These are phyloP conservation scores for Apiotrichum gamsii DNA, from an alignment of 1,284 basidiomycete genomes.

Conservation along the genomic window DNA sequence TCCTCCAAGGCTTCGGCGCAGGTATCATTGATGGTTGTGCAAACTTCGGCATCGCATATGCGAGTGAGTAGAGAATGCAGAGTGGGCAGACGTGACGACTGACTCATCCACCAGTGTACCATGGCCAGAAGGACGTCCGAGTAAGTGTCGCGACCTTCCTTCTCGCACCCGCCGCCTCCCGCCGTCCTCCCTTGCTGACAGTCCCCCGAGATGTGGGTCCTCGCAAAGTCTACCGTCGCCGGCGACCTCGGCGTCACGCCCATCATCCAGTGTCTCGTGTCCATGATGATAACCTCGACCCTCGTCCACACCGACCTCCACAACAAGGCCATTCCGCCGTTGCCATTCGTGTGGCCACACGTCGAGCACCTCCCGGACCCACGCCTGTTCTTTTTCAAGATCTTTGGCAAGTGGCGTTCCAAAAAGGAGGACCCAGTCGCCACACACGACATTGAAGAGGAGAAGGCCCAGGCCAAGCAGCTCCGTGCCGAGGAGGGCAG, in stretches of 20 bases:
- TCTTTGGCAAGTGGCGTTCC: slow-evolving; percentile 1
- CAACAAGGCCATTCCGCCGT: slow-evolving; percentile 34
- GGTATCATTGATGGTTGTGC: slow-evolving; percentile 41
- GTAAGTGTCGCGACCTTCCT: too few species aligned
- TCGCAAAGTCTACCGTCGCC: slow-evolving; percentile 42
- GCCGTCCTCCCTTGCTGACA: too few species aligned
- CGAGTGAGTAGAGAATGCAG: slow-evolving; percentile 24
- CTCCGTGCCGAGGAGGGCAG: neutral
- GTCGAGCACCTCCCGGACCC: slow-evolving; percentile 46
- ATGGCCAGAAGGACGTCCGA: slow-evolving; percentile 25
- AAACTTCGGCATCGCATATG: slow-evolving; percentile 47
- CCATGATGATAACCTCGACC: slow-evolving; percentile 47
- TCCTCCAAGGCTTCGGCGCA: slow-evolving; percentile 35
- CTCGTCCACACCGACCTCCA: slow-evolving; percentile 48
- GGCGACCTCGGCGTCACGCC: slow-evolving; percentile 48
- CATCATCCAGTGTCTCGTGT: slow-evolving; percentile 41
- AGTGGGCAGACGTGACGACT: too few species aligned
- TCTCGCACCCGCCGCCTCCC: too few species aligned
- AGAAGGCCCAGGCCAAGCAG: slow-evolving; percentile 3
- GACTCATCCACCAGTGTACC: slow-evolving; percentile 36
- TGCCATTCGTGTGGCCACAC: slow-evolving; percentile 47
- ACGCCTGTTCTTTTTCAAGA: slow-evolving; percentile 14
- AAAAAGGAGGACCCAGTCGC: slow-evolving; percentile 7
- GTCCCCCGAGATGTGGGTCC: slow-evolving; percentile 42
- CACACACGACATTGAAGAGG: neutral